Percentiles rank a stretch among this genome's conserved stretches.
Conservation (phyloP, 2,329 filamentous ascomycete genomes). For the Metarhizium sp. region DNA sequence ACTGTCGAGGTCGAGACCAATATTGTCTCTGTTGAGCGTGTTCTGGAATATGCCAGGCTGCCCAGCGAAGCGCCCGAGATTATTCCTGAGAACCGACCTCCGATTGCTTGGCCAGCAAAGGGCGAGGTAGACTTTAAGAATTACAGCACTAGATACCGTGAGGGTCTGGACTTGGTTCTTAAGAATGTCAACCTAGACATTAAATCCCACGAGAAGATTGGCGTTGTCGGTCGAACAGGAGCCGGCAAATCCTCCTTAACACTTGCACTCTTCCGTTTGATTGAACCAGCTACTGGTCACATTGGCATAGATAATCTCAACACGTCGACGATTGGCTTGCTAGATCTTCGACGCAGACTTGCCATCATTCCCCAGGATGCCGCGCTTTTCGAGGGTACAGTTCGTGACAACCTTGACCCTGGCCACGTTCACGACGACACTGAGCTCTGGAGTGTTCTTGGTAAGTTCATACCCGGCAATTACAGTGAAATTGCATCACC, state of each 20-base stretch:
- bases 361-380: constrained; percentile 98
- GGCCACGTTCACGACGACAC: constrained; percentile 93
- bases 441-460: constrained; percentile 90
- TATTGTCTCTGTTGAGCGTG: constrained; percentile 95
- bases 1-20: constrained; percentile 99
- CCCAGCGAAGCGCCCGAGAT: constrained; percentile 94
- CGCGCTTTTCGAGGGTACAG: constrained; percentile 84
- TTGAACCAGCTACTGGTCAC: constrained; percentile 73
- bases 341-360: constrained; percentile 79
- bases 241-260: not conserved
- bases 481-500: constrained; percentile 2
- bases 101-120: constrained; percentile 83
- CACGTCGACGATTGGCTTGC: constrained; percentile 79
- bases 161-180: constrained; percentile 81
- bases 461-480: constrained; percentile 40
- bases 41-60: constrained; percentile 86
- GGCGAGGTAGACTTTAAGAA: constrained; percentile 86
- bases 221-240: not conserved
- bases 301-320: constrained; percentile 87
- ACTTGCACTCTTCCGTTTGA: constrained; percentile 79
- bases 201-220: constrained; percentile 85
- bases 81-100: constrained; percentile 75
- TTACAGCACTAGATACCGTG: constrained; percentile 88
- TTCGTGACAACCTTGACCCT: constrained; percentile 93
- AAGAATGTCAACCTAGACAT: constrained; percentile 90